Base-by-base conservation (phyloP, 345 rosid genomes). In the Salix koriyanagi region DNA sequence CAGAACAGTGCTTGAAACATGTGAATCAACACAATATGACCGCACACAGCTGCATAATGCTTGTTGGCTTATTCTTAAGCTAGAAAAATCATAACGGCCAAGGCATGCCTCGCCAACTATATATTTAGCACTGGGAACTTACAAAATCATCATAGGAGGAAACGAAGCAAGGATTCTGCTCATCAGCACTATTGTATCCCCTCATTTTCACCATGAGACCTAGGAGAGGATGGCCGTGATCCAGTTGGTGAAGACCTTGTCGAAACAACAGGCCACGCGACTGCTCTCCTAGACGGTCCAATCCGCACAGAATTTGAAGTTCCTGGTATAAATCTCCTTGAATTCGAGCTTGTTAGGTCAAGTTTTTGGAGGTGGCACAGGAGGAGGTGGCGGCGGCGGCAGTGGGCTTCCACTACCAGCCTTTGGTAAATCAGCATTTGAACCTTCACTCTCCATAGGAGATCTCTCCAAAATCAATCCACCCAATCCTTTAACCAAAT, bases 111-210 rank as follows among this genome's bases (percentile, higher is more conserved):
- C 54, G 34, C 16, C 19, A 65, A 66, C 28, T 13, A 67, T 21
- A 26, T 56, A 21, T 65, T 50, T 26, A 65, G 60, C 14, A 30
- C 21, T 64, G 70, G 75, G 73, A 84, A 85, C 94, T 87, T 82
- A 96, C 99, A 52, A 70, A 60, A 78, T 89, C 99, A 75, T 87
- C 85, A 81, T 88, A 93, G 21, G 96, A 89, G 72, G 94, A 89
- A 64, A 71, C 90, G 75, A 75, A 92, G 82, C 92, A 70, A 50
- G 97, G 88, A 75, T 81, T 89, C 84, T 94, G 93, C 86, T 96
- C 99, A 91, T 96, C 99, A 42, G 98, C 96, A 81, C 99, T 96
- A 79, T 96, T 96, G 71, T 96, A 96, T n/a, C 56, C 99, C 99
- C 82, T 96, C 99, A 72, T 73, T 85, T 74, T 96, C 98, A 84